Base-by-base conservation (phyloP, 805 yeast genomes). In the Hanseniaspora lachancei region DNA sequence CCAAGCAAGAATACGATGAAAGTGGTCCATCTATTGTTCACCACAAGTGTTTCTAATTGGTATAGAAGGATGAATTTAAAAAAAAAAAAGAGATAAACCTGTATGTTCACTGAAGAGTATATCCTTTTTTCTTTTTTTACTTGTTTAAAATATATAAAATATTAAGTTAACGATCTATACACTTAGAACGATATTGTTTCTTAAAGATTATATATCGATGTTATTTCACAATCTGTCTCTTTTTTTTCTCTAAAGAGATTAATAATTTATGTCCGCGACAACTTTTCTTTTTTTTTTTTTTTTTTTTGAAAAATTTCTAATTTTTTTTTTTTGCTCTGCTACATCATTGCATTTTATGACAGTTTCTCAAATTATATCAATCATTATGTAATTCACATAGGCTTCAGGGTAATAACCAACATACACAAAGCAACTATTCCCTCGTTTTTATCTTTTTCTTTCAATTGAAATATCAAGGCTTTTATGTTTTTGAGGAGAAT, bases 1-100 rank as follows among this genome's bases (percentile, higher is more conserved):
- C 97, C 72, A 93, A 93, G 84, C 97, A 93, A 81, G 98, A 93
- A 82, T 93, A 93, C 86, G 98, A 93, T 84, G 98, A 93, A 81
- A 87, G 96, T 78, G 98, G 98, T 72, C 98, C 98, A 70, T 89
- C 97, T 62, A 93, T 93, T 73, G 98, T 93, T 62, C 77, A 73
- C 69, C 75, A 72, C 72, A 73, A 73, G 64, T 73, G 77, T 72
- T 73, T 73, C 75, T 73, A 70, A 72, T 58, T 40, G 21, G 43
- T 15, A 13, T 39, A 39, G 21, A 39, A 18, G 12, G 43, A 21
- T 20, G 43, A n/a, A n/a, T 10, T 40, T 10, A 20, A 15, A 1
- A 32, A 35, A 34, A 47, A 13, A 15, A 41, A 35, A 41, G 47
- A 34, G 12, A 47, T 32, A 29, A 53, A 46, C 16, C n/a, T 27